Percentiles rank a stretch among this genome's conserved stretches.
Conservation (phyloP, 2,329 filamentous ascomycete species). For the Colletotrichum acutatum region DNA sequence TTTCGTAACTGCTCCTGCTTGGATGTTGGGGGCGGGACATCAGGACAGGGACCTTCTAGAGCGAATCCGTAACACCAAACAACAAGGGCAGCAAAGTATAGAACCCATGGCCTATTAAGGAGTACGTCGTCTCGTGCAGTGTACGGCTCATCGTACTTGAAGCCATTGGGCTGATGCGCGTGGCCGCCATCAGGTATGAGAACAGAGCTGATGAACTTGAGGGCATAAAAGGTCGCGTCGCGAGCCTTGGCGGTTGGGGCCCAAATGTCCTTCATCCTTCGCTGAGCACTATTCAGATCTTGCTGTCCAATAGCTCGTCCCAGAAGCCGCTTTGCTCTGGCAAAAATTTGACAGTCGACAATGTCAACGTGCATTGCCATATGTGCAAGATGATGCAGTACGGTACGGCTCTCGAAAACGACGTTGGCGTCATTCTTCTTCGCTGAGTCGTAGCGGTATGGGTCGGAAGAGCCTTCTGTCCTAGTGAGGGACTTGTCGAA, state of each 20-base stretch:
- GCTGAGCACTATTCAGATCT: conserved; percentile 82
- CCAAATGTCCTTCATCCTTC: conserved; percentile 90
- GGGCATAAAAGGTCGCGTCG: conserved; percentile 91
- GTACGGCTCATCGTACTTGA: conserved; percentile 67
- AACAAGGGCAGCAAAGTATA: conserved; percentile 92
- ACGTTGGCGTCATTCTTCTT: conserved; percentile 72
- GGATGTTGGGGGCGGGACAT: conserved; percentile 62
- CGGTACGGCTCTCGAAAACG: conserved; percentile 88
- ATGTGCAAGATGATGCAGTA: conserved; percentile 92
- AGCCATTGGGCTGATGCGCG: conserved; percentile 43
- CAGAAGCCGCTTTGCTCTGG: conserved; percentile 84
- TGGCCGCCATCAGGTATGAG: conserved; percentile 69
- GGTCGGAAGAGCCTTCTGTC: conserved; percentile 61
- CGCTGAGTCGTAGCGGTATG: conserved; percentile 63
- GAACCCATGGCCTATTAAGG: conserved; percentile 92
- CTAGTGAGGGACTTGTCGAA: conserved; percentile 85
- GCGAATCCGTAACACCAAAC: conserved; percentile 97
- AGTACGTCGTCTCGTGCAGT: conserved; percentile 88
- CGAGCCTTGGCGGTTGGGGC: conserved; percentile 88
- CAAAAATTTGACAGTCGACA: conserved; percentile 97
- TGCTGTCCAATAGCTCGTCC: conserved; percentile 85
- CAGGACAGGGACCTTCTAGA: conserved; percentile 80
- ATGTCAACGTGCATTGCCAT: conserved; percentile 99
- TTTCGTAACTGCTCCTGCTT: conserved; percentile 76
- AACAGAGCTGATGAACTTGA: conserved; percentile 89